These are phyloP conservation scores for Cryphonectria carpinicola DNA, from an alignment of 2,329 filamentous ascomycete genomes.

Conservation along the genomic window DNA sequence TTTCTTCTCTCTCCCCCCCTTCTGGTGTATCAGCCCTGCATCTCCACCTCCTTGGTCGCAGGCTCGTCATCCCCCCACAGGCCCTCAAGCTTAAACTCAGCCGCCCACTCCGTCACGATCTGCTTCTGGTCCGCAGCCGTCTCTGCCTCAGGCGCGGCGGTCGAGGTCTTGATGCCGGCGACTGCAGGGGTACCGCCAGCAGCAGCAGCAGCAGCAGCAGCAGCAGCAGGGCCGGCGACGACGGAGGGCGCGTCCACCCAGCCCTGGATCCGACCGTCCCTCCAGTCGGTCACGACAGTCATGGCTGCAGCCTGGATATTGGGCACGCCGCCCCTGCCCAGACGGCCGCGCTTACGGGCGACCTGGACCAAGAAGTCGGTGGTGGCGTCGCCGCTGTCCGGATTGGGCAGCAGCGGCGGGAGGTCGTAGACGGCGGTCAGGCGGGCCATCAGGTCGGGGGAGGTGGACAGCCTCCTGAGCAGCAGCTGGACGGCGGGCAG, in stretches of 20 bases:
- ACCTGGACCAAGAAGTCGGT: slow-evolving; percentile 95
- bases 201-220: slow-evolving; percentile 37
- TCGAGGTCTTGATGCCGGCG: slow-evolving; percentile 30
- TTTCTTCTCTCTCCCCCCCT: no score
- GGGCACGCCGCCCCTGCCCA: slow-evolving; percentile 87
- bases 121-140: slow-evolving; percentile 72
- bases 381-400: slow-evolving; percentile 73
- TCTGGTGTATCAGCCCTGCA: slow-evolving; percentile 51
- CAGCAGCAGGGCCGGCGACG: slow-evolving; percentile 33
- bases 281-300: slow-evolving; percentile 94
- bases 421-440: slow-evolving; percentile 84
- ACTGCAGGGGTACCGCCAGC: slow-evolving; percentile 24
- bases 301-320: slow-evolving; percentile 88
- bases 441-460: slow-evolving; percentile 75
- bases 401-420: slow-evolving; percentile 71
- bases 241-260: slow-evolving; percentile 79
- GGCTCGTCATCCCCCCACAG: slow-evolving; percentile 78
- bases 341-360: slow-evolving; percentile 85
- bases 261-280: slow-evolving; percentile 91
- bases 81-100: slow-evolving; percentile 93
- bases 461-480: slow-evolving; percentile 76
- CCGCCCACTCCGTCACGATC: slow-evolving; percentile 90
- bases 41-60: slow-evolving; percentile 47
- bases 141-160: slow-evolving; percentile 48
- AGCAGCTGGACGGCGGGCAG: slow-evolving; percentile 84